Conservation (phyloP, 2,329 filamentous ascomycete genomes). For the Cordyceps sp. region DNA sequence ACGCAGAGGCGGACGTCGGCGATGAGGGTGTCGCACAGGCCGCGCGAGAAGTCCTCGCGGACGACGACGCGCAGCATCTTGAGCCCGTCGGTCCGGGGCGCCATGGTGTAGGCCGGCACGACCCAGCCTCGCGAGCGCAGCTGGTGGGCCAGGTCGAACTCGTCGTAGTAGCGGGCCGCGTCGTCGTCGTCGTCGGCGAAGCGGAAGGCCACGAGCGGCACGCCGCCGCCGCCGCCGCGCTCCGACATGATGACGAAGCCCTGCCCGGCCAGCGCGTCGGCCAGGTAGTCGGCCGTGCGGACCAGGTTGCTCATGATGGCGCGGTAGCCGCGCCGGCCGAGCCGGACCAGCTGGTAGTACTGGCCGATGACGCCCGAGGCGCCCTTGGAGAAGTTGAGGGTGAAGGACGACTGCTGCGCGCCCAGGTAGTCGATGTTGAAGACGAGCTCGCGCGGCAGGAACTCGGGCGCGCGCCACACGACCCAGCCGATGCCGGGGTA, state of each 20-base stretch:
- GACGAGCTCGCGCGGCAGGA: slow-evolving; percentile 75
- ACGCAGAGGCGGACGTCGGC: slow-evolving; percentile 64
- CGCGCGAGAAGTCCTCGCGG: slow-evolving; percentile 77
- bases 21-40: slow-evolving; percentile 64
- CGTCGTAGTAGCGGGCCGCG: slow-evolving; percentile 47
- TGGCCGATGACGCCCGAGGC: slow-evolving; percentile 90
- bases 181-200: slow-evolving; percentile 28
- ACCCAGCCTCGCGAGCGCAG: slow-evolving; percentile 82
- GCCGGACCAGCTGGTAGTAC: slow-evolving; percentile 92
- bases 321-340: slow-evolving; percentile 83
- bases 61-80: slow-evolving; percentile 91
- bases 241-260: slow-evolving; percentile 85
- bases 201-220: slow-evolving; percentile 83
- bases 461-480: slow-evolving; percentile 72
- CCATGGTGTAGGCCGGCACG: slow-evolving; percentile 94
- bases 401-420: slow-evolving; percentile 88
- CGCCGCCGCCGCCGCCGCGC: slow-evolving; percentile 51
- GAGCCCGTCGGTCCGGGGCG: slow-evolving; percentile 64
- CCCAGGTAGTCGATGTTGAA: slow-evolving; percentile 99
- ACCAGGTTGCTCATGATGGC: slow-evolving; percentile 92
- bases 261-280: slow-evolving; percentile 51
- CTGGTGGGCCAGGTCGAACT: slow-evolving; percentile 70
- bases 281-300: slow-evolving; percentile 74
- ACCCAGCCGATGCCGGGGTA: slow-evolving; percentile 94
- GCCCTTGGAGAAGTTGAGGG: slow-evolving; percentile 92